A percentile compares a stretch with the other conserved stretches of the same genome.
These are phyloP conservation scores for Candida coleopterorum DNA, from an alignment of 805 yeast genomes.

Conservation along the genomic window DNA sequence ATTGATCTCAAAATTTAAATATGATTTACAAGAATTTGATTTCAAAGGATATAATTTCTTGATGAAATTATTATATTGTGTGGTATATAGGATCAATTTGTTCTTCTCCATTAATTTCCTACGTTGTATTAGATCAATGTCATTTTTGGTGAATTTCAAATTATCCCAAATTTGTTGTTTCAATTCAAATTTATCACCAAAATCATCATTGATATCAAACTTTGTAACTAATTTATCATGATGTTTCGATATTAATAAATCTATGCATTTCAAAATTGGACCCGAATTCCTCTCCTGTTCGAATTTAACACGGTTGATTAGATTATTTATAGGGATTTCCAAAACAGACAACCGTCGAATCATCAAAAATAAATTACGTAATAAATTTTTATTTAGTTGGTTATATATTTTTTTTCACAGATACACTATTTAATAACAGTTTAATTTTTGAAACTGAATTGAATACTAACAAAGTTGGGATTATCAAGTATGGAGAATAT, in stretches of 20 bases:
- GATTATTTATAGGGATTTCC: conserved; percentile 1
- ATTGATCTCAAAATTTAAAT: conserved; percentile 7
- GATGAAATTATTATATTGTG: conserved; percentile 9
- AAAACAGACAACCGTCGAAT: conserved; percentile 1
- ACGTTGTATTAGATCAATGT: neutral
- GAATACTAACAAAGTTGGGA: conserved; percentile 54
- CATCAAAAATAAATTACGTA: neutral
- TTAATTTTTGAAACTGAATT: conserved; percentile 33
- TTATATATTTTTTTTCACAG: conserved; percentile 5
- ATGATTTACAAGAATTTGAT: neutral
- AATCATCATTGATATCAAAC: conserved; percentile 2
- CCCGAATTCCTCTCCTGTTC: conserved; percentile 7
- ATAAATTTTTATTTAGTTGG: neutral
- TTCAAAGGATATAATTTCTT: conserved; percentile 17
- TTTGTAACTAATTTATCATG: conserved; percentile 4
- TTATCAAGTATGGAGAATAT: conserved; percentile 67
- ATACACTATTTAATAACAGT: neutral
- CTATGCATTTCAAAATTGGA: conserved; percentile 10
- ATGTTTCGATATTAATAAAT: conserved; percentile 11
- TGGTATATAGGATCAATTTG: neutral
- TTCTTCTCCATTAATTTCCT: neutral
- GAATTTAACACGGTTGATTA: conserved; percentile 1
- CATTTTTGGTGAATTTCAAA: neutral
- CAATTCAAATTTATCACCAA: neutral
- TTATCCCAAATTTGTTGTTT: conserved; percentile 6